Evolutionary conservation across 495 filamentous ascomycete species (phyloP), one percentile per base, ranked within the genome.

Genomic region (Pyrenopolyporus hunteri): DNA sequence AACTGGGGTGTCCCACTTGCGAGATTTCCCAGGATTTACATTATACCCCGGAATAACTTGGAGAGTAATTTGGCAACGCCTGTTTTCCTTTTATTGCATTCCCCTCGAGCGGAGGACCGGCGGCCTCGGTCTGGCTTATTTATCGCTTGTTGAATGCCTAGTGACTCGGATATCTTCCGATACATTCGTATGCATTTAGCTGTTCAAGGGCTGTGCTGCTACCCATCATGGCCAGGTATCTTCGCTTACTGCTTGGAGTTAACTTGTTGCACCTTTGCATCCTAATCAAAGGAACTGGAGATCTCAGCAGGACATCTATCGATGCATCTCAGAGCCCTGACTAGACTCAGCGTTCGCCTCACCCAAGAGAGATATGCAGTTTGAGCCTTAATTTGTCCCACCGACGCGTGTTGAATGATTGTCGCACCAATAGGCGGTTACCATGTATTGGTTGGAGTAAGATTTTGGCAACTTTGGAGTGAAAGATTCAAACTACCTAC

Each of bases 341-440:
- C 37, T 57, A 35, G 31, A 44, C 16, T 57, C 40, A 43, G 29
- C 36, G 52, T 50, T 17, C 57, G 63, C 63, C 63, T 66, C 63
- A 62, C 42, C 51, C 22, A 48, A 28, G 4, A 20, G 11, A 53
- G 33, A 43, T 17, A 53, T 66, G 63, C 63, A 62, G 51, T 57
- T 66, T 66, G 63, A 66, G 57, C 63, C 63, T 56, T 60, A 54
- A 57, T 23, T 49, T 61, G n/a, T 46, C 33, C 46, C 29, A 61
- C 51, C 57, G 57, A 51, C 46, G 31, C 17, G 10, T 44, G 9
- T 50, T 40, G 20, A 47, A 11, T 53, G 45, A 33, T 29, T 47
- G 45, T 61, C 53, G 48, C 51, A 62, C 63, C 17, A 32, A 62
- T 57, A 45, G 22, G 32, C 23, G 13, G 29, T 48, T 48, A 37